Base-by-base conservation (phyloP, 2,329 filamentous ascomycete species). In the Chaetomium olivaceum region DNA sequence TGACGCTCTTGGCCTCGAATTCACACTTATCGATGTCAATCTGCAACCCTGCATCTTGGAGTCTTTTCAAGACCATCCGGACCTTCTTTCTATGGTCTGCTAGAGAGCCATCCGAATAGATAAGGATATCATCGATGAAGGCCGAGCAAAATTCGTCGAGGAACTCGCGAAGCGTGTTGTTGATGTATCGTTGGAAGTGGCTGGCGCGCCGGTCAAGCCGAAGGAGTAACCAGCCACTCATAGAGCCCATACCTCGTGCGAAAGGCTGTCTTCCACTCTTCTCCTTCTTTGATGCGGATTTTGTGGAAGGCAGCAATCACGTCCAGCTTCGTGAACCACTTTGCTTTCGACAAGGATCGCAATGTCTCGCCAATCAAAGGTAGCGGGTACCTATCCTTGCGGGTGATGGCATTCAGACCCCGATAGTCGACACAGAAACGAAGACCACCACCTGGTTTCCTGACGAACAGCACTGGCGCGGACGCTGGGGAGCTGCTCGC, bases 261-360 rank as follows among this genome's bases (percentile, higher is more conserved):
- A 66, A 77, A 77, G 3, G 63, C 68, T 6, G 62, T 78, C 58
- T 76, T 77, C 67, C 65, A 77, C 68, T 77, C 59, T 23, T 77
- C 59, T 27, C 55, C 55, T 31, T 58, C 29, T 6, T 21, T 33
- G 16, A 52, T 43, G 3, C 46, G 23, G 23, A 63, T 58, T 1
- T 43, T 27, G 31, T 63, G 9, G 16, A 58, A 62, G 2, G 43
- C 52, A 3, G 39, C 27, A n/a, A 36, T 50, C 4, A 62, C 19
- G 39, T 62, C 52, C 8, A 63, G 33, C 48, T 63, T 63, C 19
- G 29, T 58, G 11, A 59, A 54, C 29, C 7, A 58, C n/a, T 51
- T 50, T 1, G 54, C 52, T 21, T 58, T 58, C 0, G 39, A 52
- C 1, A 62, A 23, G 14, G 29, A 57, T 8, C 27, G 5, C 1